Base-by-base conservation (phyloP, 257 asterid genomes). In the Forsythia suspensa region DNA sequence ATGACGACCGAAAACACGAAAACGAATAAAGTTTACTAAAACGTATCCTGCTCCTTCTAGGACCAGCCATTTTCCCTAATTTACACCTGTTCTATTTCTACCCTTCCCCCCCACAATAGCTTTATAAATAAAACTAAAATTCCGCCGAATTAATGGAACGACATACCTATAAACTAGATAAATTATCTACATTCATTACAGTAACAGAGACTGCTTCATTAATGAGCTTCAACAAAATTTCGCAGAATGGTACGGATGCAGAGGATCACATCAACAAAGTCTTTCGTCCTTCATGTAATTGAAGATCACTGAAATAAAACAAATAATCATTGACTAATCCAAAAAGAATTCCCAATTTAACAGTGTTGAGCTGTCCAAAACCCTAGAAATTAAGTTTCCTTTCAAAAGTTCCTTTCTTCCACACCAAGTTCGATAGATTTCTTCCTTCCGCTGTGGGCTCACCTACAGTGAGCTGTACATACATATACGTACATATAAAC, bases 21-120 rank as follows among this genome's bases (percentile, higher is more conserved):
- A 95, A 95, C 2, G 89, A 89, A 42, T 93, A 95, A 12, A 95
- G 70, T 78, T 90, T 90, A 75, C 94, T 94, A 37, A 95, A 92
- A 29, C 75, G 75, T 71, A 93, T 85, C 78, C 71, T 79, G 63
- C 71, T 83, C 67, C 86, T 80, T 71, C 81, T 79, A 63, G 76
- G 80, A 21, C 79, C 88, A 46, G 83, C 76, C 98, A 95, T 93
- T 81, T 83, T 70, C 46, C 39, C n/a, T 48, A 46, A 5, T n/a
- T 46, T 41, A 38, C 69, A 70, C 2, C 63, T 3, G 6, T 3
- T 48, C 43, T 13, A 12, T 67, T 24, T 39, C 43, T 38, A 44
- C 9, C 36, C 11, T 3, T 29, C n/a, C 63, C 48, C 59, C 44
- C 39, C 40, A 39, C 42, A 20, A 55, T 59, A 20, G 46, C 66